These are phyloP conservation scores for Rhizoctonia solani DNA, from an alignment of 1,284 basidiomycete genomes.

Conservation along the genomic window DNA sequence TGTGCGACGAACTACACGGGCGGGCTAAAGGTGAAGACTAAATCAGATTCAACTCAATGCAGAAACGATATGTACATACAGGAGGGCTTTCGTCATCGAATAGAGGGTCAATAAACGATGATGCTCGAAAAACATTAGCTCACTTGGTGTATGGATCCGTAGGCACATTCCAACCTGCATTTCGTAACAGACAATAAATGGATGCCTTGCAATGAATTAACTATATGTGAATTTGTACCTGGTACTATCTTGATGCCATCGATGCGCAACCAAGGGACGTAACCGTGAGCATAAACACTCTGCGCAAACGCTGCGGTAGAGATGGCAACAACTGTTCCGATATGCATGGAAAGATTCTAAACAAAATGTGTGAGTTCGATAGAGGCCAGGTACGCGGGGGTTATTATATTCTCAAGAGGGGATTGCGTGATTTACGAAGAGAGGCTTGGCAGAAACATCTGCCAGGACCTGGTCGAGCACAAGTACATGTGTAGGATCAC, in stretches of 20 bases:
- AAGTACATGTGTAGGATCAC: not conserved
- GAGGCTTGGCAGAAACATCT: not conserved
- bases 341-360: not conserved
- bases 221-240: constrained; percentile 17
- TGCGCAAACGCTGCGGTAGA: not conserved
- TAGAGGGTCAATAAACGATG: not conserved
- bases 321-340: not conserved
- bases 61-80: not conserved
- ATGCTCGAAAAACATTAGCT: constrained; percentile 49
- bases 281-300: constrained; percentile 19
- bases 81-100: not conserved
- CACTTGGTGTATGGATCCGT: not conserved
- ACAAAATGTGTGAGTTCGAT: not conserved
- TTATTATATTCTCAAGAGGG: not conserved
- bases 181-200: too few relatives aligned
- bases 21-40: not conserved
- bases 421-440: too few relatives aligned
- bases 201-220: too few relatives aligned
- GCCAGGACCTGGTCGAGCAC: not conserved
- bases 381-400: not conserved
- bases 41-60: not conserved
- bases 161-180: constrained; percentile 57
- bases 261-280: constrained; percentile 31
- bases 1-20: constrained; percentile 15
- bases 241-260: not conserved